Percentiles rank a stretch among this genome's conserved stretches.
phyloP scores from a whole-genome alignment of 352 stramenopile species.

The Pythium utonaiense region DNA sequence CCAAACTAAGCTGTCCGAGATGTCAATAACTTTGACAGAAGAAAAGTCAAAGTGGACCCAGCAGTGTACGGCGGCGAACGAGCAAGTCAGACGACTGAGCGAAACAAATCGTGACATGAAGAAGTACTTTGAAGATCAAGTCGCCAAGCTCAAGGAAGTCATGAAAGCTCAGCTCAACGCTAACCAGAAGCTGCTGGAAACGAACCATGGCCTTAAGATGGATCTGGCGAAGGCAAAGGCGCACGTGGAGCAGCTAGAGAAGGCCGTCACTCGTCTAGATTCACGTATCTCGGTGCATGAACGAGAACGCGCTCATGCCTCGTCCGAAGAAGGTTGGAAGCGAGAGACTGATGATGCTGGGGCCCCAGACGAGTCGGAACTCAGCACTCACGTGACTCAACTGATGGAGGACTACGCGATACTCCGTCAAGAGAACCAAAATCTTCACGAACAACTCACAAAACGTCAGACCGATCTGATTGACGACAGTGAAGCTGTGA shows the following conservation, averaged over 20 bases:
- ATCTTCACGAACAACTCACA: constrained; percentile 21
- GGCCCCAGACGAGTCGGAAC: constrained; percentile 29
- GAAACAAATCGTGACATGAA: constrained; percentile 18
- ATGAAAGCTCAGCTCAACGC: constrained; percentile 37
- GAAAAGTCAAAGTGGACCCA: constrained; percentile 9
- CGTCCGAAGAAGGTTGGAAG: constrained; percentile 32
- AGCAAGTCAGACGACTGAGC: constrained; percentile 16
- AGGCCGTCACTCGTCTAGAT: constrained; percentile 33
- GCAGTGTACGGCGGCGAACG: constrained; percentile 18
- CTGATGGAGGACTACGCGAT: constrained; percentile 44
- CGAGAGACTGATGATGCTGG: constrained; percentile 29
- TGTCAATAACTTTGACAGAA: background rate
- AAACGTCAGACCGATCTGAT: background rate
- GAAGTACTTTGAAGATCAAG: constrained; percentile 25
- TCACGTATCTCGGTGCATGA: constrained; percentile 47
- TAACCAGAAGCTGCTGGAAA: constrained; percentile 37
- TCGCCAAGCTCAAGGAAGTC: constrained; percentile 31
- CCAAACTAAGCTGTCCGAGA: background rate
- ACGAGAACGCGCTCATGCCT: constrained; percentile 41
- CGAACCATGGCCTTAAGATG: constrained; percentile 37
- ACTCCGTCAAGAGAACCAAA: constrained; percentile 39
- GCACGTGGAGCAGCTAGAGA: constrained; percentile 27
- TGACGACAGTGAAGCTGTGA: background rate
- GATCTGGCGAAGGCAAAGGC: constrained; percentile 30
- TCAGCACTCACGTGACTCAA: constrained; percentile 40